Evolutionary conservation across 495 filamentous ascomycete genomes (phyloP).

Genomic region (Penicillium roqueforti): DNA sequence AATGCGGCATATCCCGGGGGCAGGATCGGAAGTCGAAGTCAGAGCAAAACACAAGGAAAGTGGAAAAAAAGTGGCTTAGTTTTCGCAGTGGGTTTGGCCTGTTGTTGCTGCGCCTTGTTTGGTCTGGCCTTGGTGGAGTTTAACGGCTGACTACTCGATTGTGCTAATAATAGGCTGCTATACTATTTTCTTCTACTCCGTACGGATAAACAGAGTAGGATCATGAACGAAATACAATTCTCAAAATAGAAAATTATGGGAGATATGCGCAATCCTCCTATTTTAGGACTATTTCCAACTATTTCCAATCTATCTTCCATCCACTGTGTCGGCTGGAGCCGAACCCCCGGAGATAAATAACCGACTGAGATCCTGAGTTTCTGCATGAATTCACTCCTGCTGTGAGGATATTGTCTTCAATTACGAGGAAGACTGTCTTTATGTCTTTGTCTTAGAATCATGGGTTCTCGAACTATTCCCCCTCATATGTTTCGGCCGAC

Average conservation of each 20-base stretch:
- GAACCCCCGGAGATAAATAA: neutral
- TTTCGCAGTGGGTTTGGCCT: slow-evolving; percentile 2
- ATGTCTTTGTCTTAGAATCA: neutral
- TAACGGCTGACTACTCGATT: slow-evolving; percentile 11
- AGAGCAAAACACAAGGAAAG: neutral
- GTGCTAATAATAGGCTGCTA: slow-evolving; percentile 6
- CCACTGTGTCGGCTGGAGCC: neutral
- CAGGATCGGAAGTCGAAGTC: neutral
- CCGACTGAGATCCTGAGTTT: neutral
- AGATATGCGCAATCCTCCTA: no score
- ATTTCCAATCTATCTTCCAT: neutral
- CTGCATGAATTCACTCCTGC: neutral
- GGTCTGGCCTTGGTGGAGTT: slow-evolving; percentile 26
- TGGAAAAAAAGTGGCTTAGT: slow-evolving; percentile 4
- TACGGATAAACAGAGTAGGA: neutral
- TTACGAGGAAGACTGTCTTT: neutral
- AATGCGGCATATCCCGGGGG: slow-evolving; percentile 2
- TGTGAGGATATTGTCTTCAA: no score
- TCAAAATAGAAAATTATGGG: neutral
- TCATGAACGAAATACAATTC: neutral
- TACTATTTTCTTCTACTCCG: neutral
- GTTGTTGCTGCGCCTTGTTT: slow-evolving; percentile 29
- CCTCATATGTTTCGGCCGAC: neutral
- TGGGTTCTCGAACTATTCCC: no score
- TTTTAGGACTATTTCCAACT: neutral